A percentile compares a stretch with the other conserved stretches of the same genome.
These are phyloP conservation scores for Emmonsiellopsis sp. DNA, from an alignment of 2,329 filamentous ascomycete genomes.

Conservation along the genomic window DNA sequence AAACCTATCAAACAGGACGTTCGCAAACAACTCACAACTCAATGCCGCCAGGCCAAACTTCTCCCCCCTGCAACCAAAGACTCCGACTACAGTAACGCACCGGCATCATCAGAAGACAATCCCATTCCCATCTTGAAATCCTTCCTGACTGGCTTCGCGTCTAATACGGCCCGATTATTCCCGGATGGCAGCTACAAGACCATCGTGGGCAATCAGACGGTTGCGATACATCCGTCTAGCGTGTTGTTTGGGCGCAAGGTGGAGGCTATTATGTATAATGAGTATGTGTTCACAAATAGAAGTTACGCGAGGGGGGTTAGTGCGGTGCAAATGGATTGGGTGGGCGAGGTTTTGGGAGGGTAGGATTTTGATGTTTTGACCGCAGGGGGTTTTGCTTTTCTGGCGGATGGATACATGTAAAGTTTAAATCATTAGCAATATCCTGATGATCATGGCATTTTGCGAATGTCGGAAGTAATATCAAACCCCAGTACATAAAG, in stretches of 20 bases:
- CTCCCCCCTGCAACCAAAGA: constrained; percentile 19
- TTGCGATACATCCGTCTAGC: constrained; percentile 55
- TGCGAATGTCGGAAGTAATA: no score
- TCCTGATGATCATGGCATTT: no score
- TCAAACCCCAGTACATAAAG: no score
- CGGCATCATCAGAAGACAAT: constrained; percentile 20
- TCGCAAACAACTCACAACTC: constrained; percentile 51
- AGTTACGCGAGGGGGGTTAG: constrained; percentile 55
- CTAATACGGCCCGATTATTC: constrained; percentile 52
- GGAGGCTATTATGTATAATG: constrained; percentile 56
- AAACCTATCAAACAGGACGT: constrained; percentile 37
- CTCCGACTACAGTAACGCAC: constrained; percentile 2
- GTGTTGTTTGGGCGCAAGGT: constrained; percentile 52
- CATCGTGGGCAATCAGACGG: constrained; percentile 51
- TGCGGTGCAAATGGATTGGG: constrained; percentile 54
- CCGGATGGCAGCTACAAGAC: constrained; percentile 56
- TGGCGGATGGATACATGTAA: no score
- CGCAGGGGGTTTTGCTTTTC: no score
- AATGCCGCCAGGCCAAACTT: constrained; percentile 43
- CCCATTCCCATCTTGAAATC: constrained; percentile 47
- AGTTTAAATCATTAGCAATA: no score
- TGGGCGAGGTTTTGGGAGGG: constrained; percentile 41
- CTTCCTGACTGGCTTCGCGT: constrained; percentile 50
- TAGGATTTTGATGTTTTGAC: no score
- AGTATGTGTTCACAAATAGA: constrained; percentile 57